Percentiles rank a stretch among this genome's conserved stretches.
Evolutionary conservation across 1,284 basidiomycete species (phyloP).

Genomic region (Fomitiporia mediterranea): DNA sequence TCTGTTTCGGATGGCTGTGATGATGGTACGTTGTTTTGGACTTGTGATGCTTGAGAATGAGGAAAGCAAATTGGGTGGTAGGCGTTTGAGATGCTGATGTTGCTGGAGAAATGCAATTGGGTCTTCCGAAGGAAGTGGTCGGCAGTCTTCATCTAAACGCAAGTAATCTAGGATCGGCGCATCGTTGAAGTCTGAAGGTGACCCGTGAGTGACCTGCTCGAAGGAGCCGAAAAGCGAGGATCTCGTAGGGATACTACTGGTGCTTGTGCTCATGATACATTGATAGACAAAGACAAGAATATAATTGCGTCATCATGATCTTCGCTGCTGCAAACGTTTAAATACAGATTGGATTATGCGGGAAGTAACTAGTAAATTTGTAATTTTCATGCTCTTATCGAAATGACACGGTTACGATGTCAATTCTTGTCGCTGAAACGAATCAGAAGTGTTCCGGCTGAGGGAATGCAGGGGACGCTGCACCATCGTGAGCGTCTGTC

Average conservation of each 20-base stretch:
- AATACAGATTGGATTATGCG: too few relatives aligned
- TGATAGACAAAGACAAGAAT: too few relatives aligned
- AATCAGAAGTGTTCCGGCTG: neutral
- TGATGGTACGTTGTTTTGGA: conserved; percentile 58
- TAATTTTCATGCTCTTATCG: too few relatives aligned
- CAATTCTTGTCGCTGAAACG: neutral
- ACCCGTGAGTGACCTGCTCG: too few relatives aligned
- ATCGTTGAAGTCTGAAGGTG: conserved; percentile 24
- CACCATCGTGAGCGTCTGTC: neutral
- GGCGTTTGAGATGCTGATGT: conserved; percentile 53
- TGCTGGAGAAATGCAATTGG: conserved; percentile 58
- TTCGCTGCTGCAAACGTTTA: too few relatives aligned
- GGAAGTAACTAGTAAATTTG: too few relatives aligned
- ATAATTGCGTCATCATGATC: too few relatives aligned
- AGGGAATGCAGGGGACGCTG: neutral
- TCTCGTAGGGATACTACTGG: too few relatives aligned
- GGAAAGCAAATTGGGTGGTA: conserved; percentile 61
- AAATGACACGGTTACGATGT: too few relatives aligned
- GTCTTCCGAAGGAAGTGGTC: conserved; percentile 52
- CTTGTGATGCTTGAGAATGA: conserved; percentile 59
- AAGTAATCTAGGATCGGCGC: conserved; percentile 55
- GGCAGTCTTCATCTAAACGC: conserved; percentile 49
- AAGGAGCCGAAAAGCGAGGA: too few relatives aligned
- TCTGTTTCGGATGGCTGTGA: conserved; percentile 64
- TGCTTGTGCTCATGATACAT: too few relatives aligned